Base-by-base conservation (phyloP, 1,284 basidiomycete genomes). In the Ustanciosporium gigantosporum region DNA sequence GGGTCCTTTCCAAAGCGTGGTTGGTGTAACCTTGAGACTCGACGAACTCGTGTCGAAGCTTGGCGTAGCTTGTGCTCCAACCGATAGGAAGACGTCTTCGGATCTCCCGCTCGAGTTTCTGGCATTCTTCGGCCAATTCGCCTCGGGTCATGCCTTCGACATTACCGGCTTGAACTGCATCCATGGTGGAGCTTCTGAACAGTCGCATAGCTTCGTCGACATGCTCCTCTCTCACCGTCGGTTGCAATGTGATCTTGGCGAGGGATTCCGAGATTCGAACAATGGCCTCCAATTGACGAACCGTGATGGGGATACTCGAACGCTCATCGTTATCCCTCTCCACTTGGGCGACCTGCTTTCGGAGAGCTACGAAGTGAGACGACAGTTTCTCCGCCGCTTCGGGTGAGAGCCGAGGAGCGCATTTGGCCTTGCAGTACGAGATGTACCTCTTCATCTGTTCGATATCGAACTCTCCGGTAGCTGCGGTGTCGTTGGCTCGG, bases 361-460 rank as follows among this genome's bases (percentile, higher is more conserved):
- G 85, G 58, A 99, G 81, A 46, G 87, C 86, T 29, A 99, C 95
- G 78, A 98, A 99, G 78, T 99, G 95, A 71, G 89, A 92, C 74
- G 89, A 91, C 17, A 99, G 83, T 87, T 96, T 94, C 79, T 98
- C 94, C 53, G 94, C 87, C 0, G 95, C 91, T 62, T 96, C 92
- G 1, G 87, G 81, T 0, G 93, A 95, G 21, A 99, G 80, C 13
- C 94, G 86, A 7, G 95, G 94, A 14, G 95, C 94, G 65, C 94
- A 97, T 84, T 93, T 93, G 42, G 87, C 86, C 81, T 97, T 97
- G 84, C 90, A 94, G 79, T 91, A 98, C 11, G 91, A 86, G 57
- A 98, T 89, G 77, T 91, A 99, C 58, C 91, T 85, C 82, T 95
- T 97, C 95, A 99, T 98, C 81, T 91, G 93, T 75, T 96, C 93